Base-by-base conservation (phyloP, 345 rosid species). In the Salix koriyanagi region DNA sequence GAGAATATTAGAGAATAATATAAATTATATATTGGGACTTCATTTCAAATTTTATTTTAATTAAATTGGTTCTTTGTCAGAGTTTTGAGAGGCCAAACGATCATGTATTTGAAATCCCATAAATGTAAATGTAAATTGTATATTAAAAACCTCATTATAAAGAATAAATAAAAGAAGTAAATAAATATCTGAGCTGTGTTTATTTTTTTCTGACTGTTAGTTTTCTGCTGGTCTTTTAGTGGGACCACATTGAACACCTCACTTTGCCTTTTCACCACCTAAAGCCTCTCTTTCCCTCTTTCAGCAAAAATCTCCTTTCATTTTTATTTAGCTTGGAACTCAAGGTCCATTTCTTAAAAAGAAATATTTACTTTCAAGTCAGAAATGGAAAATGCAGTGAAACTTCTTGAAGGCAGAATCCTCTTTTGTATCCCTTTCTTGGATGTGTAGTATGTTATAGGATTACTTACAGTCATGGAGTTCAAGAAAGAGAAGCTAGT, bases 401-500 rank as follows among this genome's bases (percentile, higher is more conserved):
- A 19, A 26, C 18, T 52, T 78, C 75, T 64, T 69, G 54, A 52
- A 62, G 30, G 67, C 48, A 66, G 14, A 30, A 70, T 30, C 70
- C 48, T 21, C 71, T 74, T 44, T 25, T 65, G 4, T 1, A 26
- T 28, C 21, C 64, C 71, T 66, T 71, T 71, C 50, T 15, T 78
- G 54, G 37, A 26, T 76, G 21, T 19, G 28, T 37, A 25, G 42
- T 10, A 37, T 37, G 36, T 14, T 11, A 6, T 10, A 25, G 5
- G 61, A 26, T 32, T 56, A 58, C 4, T 9, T 8, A 26, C 12
- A 73, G 67, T 18, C 71, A 90, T 88, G 94, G 87, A 83, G 71
- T 83, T 84, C 58, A 85, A 87, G 71, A 86, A 85, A 74, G 79
- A 77, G 81, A 90, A 82, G 69, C 77, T 84, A 72, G 88, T 89